phyloP scores from a whole-genome alignment of 441 rosid species.

The Aquilaria agallochum region DNA sequence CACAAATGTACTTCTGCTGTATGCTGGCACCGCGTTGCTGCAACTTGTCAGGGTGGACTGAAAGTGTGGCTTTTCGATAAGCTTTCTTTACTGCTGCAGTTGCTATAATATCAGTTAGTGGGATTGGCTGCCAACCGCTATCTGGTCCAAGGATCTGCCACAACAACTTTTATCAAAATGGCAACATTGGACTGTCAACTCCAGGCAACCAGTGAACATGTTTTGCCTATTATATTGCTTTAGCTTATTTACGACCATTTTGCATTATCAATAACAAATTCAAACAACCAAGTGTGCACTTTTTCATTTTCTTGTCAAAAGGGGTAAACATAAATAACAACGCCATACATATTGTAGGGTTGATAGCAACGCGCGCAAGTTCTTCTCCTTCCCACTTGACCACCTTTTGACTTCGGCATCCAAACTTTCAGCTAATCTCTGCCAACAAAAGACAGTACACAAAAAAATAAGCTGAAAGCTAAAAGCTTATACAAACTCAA shows the following conservation, averaged over 20 bases:
- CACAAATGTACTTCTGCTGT: constrained; percentile 87
- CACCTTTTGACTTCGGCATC: constrained; percentile 95
- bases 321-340: not conserved
- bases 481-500: not conserved
- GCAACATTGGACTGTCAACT: no score
- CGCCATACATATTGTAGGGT: constrained; percentile 80
- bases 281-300: no score
- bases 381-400: constrained; percentile 86
- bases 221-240: no score
- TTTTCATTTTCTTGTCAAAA: no score
- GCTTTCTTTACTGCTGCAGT: constrained; percentile 84
- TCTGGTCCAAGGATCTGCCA: constrained; percentile 90
- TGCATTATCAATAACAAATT: no score
- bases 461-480: constrained; percentile 15
- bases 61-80: constrained; percentile 87
- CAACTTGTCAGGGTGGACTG: constrained; percentile 94
- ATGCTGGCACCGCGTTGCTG: constrained; percentile 97
- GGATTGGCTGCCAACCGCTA: constrained; percentile 89
- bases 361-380: constrained; percentile 90
- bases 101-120: constrained; percentile 74
- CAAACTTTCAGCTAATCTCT: constrained; percentile 75
- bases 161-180: no score
- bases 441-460: constrained; percentile 20
- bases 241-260: no score
- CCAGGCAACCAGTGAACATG: no score